These are phyloP conservation scores for Boletus pseudopeckii DNA, from an alignment of 768 basidiomycete genomes.

Conservation along the genomic window DNA sequence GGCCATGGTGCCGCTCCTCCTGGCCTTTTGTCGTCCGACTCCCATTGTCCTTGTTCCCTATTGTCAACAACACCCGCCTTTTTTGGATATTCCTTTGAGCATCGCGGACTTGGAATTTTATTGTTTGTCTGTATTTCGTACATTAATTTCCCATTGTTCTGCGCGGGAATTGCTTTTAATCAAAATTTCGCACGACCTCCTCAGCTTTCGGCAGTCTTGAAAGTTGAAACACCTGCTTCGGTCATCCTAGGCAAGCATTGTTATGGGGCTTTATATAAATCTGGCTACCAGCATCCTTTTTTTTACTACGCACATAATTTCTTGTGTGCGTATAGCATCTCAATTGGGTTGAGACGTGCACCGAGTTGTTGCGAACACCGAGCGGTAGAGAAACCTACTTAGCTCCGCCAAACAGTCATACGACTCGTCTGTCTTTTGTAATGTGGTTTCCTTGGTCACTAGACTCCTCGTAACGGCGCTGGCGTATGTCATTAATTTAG, in stretches of 20 bases:
- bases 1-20: not conserved
- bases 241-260: too few relatives aligned
- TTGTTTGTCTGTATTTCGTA: slow-evolving; percentile 16
- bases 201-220: not conserved
- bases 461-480: too few relatives aligned
- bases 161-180: not conserved
- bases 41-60: slow-evolving; percentile 26
- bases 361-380: too few relatives aligned
- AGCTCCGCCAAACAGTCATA: not conserved
- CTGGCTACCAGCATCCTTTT: too few relatives aligned
- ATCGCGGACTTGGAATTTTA: slow-evolving; percentile 15
- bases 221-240: too few relatives aligned
- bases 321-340: not conserved
- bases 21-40: slow-evolving; percentile 22
- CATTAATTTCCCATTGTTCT: not conserved
- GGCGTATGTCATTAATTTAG: too few relatives aligned
- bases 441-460: too few relatives aligned
- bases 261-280: too few relatives aligned
- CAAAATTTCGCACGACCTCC: not conserved
- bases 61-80: slow-evolving; percentile 24
- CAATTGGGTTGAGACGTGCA: not conserved
- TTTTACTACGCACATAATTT: not conserved
- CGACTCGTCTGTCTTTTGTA: not conserved
- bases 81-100: slow-evolving; percentile 12
- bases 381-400: not conserved